A percentile compares a stretch with the other conserved stretches of the same genome.
Conservation (phyloP, 2,329 filamentous ascomycete species). For the Pyricularia pennisetigena region DNA sequence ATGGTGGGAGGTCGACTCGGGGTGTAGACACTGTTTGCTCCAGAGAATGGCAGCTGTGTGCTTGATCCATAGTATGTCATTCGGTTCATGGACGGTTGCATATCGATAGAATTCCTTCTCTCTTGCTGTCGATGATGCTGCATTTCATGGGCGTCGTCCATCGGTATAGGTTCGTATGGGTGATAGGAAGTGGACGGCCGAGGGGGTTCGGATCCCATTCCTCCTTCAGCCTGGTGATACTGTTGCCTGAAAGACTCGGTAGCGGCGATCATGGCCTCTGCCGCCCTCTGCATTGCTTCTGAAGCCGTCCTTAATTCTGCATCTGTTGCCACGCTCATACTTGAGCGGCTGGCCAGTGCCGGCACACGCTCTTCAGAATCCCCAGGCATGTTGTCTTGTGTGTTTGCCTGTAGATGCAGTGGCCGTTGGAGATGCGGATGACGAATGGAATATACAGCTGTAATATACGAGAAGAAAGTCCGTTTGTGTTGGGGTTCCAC, state of each 20-base stretch:
- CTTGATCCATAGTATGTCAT: neutral
- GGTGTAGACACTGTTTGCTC: neutral
- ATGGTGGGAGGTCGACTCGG: neutral
- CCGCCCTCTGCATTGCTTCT: constrained; percentile 20
- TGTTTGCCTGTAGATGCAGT: neutral
- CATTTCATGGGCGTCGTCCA: neutral
- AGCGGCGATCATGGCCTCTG: constrained; percentile 19
- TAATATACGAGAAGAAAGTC: neutral
- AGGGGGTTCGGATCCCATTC: neutral
- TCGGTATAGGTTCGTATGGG: constrained; percentile 7
- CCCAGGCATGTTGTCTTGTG: neutral
- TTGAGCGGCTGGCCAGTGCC: constrained; percentile 2
- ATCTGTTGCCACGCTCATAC: constrained; percentile 7
- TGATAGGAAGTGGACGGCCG: constrained; percentile 10
- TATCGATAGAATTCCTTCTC: neutral
- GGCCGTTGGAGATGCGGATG: neutral
- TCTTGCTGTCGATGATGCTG: neutral
- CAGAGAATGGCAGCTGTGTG: neutral
- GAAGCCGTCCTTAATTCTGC: constrained; percentile 14
- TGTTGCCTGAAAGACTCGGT: constrained; percentile 18
- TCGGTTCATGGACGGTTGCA: neutral
- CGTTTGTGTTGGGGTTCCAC: neutral
- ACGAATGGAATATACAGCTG: neutral
- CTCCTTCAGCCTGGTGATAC: constrained; percentile 9
- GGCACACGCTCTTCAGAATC: constrained; percentile 3